phyloP scores from a whole-genome alignment of 768 basidiomycete species.

The Hygrocybe coccinea region DNA sequence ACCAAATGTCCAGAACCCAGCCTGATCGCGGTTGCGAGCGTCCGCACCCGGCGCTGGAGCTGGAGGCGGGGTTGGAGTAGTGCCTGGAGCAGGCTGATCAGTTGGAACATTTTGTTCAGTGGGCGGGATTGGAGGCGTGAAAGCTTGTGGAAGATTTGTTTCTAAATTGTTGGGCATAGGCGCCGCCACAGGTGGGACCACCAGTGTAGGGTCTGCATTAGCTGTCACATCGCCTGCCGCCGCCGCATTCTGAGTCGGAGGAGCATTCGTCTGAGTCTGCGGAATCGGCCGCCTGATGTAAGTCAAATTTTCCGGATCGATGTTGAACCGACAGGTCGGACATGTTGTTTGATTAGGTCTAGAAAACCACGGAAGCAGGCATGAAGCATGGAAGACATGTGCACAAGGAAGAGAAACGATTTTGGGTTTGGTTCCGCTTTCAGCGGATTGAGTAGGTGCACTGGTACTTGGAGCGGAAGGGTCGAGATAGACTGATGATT shows the following conservation, averaged over 20 bases:
- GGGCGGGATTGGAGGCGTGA: not conserved
- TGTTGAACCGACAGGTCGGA: constrained; percentile 77
- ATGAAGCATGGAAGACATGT: constrained; percentile 76
- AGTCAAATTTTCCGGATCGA: constrained; percentile 74
- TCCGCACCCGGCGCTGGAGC: not conserved
- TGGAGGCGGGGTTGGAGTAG: not conserved
- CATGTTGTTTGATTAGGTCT: constrained; percentile 75
- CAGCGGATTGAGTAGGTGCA: constrained; percentile 4
- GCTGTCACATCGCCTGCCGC: not conserved
- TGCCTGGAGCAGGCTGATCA: not conserved
- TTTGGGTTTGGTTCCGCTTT: constrained; percentile 28
- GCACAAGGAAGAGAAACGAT: constrained; percentile 74
- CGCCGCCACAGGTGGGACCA: not conserved
- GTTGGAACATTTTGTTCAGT: not conserved
- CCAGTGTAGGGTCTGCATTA: not conserved
- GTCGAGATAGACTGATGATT: not conserved
- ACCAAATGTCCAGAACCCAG: constrained; percentile 7
- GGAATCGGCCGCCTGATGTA: constrained; percentile 31
- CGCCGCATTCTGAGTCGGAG: not conserved
- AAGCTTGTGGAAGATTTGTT: not conserved
- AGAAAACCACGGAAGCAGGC: constrained; percentile 80
- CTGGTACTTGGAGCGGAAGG: constrained; percentile 9
- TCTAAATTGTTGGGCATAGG: not conserved
- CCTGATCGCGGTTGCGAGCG: not conserved
- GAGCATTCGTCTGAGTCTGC: constrained; percentile 4